Base-by-base conservation (phyloP, 2,329 filamentous ascomycete species). In the Claviceps monticola region DNA sequence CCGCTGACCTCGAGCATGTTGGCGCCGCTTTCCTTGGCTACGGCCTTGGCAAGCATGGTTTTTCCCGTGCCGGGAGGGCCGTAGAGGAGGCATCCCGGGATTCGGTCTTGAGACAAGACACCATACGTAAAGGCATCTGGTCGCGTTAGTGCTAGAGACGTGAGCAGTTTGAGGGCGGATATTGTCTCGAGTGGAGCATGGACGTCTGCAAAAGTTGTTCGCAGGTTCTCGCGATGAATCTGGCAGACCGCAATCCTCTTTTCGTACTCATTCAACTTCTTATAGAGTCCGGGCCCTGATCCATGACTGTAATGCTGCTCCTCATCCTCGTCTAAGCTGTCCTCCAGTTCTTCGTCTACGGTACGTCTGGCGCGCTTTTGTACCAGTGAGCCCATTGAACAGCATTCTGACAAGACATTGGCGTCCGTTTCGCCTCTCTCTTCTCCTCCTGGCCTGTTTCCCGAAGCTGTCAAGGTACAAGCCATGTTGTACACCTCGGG, bases 101-200 rank as follows among this genome's bases (percentile, higher is more conserved):
- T 94, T 59, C 88, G 86, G 63, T 97, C 90, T 0, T 83, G 88
- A 2, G 89, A 86, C 13, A 98, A 77, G 4, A 98, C 88, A 67
- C 93, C 93, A 59, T 98, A 98, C 11, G 83, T 83, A 68, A 97
- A 98, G n/a, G 90, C 91, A 56, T 97, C 90, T 0, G 93, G 93
- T 0, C 91, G 82, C 49, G 88, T 74, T 5, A 98, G 74, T 0
- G 90, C 93, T 17, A 98, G 73, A 1, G 87, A 88, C 0, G 93
- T 98, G 49, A 97, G 76, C 5, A 88, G 88, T 64, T 91, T 89
- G 51, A 98, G 75, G 1, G 90, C 86, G 21, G 93, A 87, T 34
- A 94, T 85, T 2, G 88, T 95, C 54, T 90, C 88, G 0, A 75
- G 68, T 0, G 89, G 82, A 1, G 84, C 88, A 60, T 95, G 88